Evolutionary conservation across 495 filamentous ascomycete species (phyloP), one percentile per base, ranked within the genome.

Genomic region (Beverwykella pulmonaria): DNA sequence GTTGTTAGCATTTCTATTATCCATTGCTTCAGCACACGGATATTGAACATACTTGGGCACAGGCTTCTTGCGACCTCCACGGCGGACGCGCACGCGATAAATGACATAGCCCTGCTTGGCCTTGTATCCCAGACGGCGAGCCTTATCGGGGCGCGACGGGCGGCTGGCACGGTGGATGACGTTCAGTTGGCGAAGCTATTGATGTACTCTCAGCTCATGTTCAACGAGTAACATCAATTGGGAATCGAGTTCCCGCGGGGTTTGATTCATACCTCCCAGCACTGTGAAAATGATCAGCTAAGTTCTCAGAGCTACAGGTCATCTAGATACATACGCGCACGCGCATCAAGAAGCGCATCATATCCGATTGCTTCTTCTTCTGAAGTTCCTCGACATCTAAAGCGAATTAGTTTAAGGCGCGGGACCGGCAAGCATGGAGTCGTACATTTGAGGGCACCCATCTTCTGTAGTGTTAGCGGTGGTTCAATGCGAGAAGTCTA

Each of bases 41-140:
- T 53, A 12, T 50, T 36, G 22, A 19, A 65, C 68, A 26, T 68
- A 68, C 68, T 67, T 69, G 36, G 71, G 69, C 49, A 87, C 92
- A 71, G 94, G 94, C 79, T 83, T 84, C 92, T 98, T 98, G 83
- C 94, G 90, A 72, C 94, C 94, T 87, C 94, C 94, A 79, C 94
- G 89, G 78, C 94, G 89, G 71, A 98, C 94, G 79, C 94, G 93
- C 75, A 95, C 85, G 79, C 94, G 94, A 87, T 98, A 98, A 90
- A 98, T 91, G 78, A 97, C 94, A 88, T 97, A 98, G 81, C 94
- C 94, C 83, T 98, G 94, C 90, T 98, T 98, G 82, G 95, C 93
- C 90, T 98, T 98, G 90, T 98, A 98, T 73, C 94, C 94, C 71
- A 98, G 90, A 82, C 94, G 95, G 83, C 95, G 95, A 77, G 94